Conservation (phyloP, 2,329 filamentous ascomycete species). For the Sclerotinia sclerotiorum region DNA sequence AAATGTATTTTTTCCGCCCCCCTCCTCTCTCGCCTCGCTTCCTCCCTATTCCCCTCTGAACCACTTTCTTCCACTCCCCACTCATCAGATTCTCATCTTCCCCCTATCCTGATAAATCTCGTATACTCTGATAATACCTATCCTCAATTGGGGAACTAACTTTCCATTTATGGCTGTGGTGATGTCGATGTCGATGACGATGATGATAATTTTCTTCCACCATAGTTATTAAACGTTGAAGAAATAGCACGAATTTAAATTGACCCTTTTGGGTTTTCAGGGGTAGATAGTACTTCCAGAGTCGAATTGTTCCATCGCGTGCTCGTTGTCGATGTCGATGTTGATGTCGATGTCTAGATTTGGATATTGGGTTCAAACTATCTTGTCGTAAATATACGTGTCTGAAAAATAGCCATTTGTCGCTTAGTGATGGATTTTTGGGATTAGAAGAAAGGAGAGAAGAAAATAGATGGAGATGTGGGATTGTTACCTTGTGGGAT, state of each 20-base stretch:
- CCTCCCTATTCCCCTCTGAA: neutral
- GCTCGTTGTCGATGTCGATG: neutral
- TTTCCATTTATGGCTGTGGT: neutral
- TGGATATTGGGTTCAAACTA: neutral
- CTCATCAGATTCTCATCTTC: neutral
- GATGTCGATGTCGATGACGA: too few relatives aligned
- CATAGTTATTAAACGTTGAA: constrained; percentile 4
- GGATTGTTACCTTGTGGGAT: neutral
- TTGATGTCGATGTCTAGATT: neutral
- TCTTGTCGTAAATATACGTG: neutral
- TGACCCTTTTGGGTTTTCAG: neutral
- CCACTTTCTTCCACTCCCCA: neutral
- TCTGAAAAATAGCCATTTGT: neutral
- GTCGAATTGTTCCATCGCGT: neutral
- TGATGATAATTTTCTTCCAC: neutral
- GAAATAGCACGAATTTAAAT: constrained; percentile 8
- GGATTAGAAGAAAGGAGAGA: too few relatives aligned
- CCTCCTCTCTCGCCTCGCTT: neutral
- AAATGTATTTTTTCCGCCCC: neutral
- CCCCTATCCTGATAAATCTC: neutral
- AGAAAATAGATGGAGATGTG: too few relatives aligned
- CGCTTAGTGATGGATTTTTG: too few relatives aligned
- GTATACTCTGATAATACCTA: constrained; percentile 5
- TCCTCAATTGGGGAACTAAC: neutral
- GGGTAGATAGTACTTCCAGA: neutral